Evolutionary conservation across 2,329 filamentous ascomycete genomes (phyloP), one percentile per base, ranked within the genome.

Genomic region (Hypoxylon sp.): DNA sequence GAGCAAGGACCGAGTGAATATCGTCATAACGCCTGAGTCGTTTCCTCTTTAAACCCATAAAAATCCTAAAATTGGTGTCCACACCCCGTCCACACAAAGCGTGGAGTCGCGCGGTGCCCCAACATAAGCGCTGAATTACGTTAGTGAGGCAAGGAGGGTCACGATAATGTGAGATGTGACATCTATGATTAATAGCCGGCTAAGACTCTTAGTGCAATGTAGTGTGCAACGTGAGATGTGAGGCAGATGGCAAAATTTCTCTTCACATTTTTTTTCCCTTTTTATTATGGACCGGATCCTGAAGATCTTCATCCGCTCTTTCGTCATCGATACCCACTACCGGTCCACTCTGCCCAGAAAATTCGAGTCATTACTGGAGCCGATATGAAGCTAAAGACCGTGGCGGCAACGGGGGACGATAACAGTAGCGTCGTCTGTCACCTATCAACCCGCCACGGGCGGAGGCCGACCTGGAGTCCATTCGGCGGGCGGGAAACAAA

Each of bases 1-100:
- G 69, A 71, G 66, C 69, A 71, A 71, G 59, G 69, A 51, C 69
- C 69, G 69, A 71, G 59, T 26, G 37, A 63, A 71, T 71, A 66
- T 69, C 63, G 66, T 69, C 69, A 71, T 71, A 60, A 51, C 50
- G 55, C 51, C 42, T 66, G 62, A 60, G 39, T 39, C 24, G 44
- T 58, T 48, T 51, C n/a, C 29, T 31, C 26, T 47, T 9, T 26
- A 55, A 48, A 37, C 57, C 60, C 64, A 67, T 60, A 61, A 26
- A 52, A 52, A 58, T 26, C 55, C 47, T 39, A 50, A 66, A 47
- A 66, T 61, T 60, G 33, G 66, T 66, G 65, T 60, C 59, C 58
- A 66, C 69, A 69, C 67, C 33, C 42, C 39, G 39, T 44, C 24
- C 55, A 48, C 33, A 35, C 44, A 47, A 37, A 31, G 14, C 33